These are phyloP conservation scores for Lactifluus piperatus DNA, from an alignment of 768 basidiomycete species.

Conservation along the genomic window DNA sequence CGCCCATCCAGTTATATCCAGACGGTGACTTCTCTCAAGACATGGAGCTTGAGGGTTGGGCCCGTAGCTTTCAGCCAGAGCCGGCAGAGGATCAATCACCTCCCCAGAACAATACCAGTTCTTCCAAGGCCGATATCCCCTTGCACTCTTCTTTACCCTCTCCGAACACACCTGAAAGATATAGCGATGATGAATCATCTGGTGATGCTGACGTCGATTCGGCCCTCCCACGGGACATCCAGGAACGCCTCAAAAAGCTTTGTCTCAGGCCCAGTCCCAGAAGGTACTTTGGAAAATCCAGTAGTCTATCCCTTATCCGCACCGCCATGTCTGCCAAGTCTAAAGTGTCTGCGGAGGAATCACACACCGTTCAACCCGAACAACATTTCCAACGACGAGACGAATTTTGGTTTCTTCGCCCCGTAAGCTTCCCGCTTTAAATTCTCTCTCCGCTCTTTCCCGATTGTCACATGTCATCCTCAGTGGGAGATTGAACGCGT, in stretches of 20 bases:
- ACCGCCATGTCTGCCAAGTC: conserved; percentile 11
- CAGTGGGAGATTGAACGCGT: conserved; percentile 18
- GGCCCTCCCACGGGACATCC: background rate
- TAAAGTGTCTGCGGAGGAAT: background rate
- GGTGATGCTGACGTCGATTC: background rate
- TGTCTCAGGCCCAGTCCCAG: background rate
- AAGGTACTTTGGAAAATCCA: conserved; percentile 21
- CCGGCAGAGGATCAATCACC: background rate
- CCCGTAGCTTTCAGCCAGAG: conserved; percentile 9
- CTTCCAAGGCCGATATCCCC: background rate
- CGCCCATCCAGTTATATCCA: conserved; percentile 9
- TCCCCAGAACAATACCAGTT: background rate
- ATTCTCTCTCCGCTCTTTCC: background rate
- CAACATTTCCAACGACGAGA: background rate
- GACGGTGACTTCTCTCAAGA: conserved; percentile 19
- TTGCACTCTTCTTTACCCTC: background rate
- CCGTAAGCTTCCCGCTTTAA: background rate
- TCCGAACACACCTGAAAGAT: background rate
- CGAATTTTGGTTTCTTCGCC: conserved; percentile 14
- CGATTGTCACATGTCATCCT: background rate
- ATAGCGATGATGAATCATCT: background rate
- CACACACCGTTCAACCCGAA: background rate
- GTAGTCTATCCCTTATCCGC: conserved; percentile 9
- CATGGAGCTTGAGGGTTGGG: conserved; percentile 18
- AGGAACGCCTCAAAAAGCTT: background rate